phyloP scores from a whole-genome alignment of 1,284 basidiomycete genomes.

The Heterobasidion irregulare region DNA sequence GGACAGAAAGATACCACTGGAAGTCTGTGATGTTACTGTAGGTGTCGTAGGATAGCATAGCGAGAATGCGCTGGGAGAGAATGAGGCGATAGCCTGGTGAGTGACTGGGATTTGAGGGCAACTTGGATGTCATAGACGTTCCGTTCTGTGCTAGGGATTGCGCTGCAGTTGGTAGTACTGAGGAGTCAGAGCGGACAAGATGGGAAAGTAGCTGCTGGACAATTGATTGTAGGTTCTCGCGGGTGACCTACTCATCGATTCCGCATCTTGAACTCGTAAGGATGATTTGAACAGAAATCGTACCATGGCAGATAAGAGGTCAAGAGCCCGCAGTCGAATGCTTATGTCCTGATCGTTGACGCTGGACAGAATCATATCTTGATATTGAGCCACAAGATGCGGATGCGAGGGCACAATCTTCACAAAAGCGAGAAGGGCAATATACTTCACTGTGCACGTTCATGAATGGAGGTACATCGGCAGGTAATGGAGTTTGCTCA shows the following conservation, averaged over 20 bases:
- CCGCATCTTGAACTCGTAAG: conserved; percentile 1
- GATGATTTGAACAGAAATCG: conserved; percentile 13
- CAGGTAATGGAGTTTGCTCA: conserved; percentile 27
- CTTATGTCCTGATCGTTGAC: conserved; percentile 93
- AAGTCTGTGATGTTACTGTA: conserved; percentile 90
- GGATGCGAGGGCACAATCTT: conserved; percentile 95
- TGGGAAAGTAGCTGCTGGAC: conserved; percentile 84
- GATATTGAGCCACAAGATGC: conserved; percentile 86
- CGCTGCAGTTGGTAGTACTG: conserved; percentile 46
- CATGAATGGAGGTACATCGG: not conserved
- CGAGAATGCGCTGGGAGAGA: conserved; percentile 75
- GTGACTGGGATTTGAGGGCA: conserved; percentile 43
- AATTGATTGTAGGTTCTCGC: conserved; percentile 80
- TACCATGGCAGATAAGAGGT: conserved; percentile 91
- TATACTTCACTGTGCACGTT: conserved; percentile 77
- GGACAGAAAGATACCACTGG: conserved; percentile 93
- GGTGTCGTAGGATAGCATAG: conserved; percentile 73
- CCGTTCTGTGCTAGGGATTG: conserved; percentile 51
- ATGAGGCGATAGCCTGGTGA: conserved; percentile 79
- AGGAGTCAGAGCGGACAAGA: conserved; percentile 59
- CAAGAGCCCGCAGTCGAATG: conserved; percentile 91
- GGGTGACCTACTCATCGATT: conserved; percentile 52
- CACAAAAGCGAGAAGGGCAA: conserved; percentile 88
- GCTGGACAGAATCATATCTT: conserved; percentile 85
- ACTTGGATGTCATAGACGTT: conserved; percentile 26